Base-by-base conservation (phyloP, 352 stramenopile species). In the Phytophthora macrochlamydospora region DNA sequence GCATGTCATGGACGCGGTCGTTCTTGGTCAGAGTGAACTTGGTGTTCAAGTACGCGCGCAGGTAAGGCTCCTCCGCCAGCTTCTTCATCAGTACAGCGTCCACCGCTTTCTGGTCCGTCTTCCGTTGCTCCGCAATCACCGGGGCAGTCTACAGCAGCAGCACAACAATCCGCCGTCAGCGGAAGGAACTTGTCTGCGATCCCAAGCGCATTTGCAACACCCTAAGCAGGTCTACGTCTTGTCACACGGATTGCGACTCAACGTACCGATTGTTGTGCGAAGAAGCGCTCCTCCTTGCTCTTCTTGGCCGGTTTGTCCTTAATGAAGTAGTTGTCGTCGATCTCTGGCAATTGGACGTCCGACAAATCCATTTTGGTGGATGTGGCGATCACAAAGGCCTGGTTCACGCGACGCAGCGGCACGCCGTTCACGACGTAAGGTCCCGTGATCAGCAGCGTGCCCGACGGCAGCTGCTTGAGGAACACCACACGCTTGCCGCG, bases 401-500 rank as follows among this genome's bases (percentile, higher is more conserved):
- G 97, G 83, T 99, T 99, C 33, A 99, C 94, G 63, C 97, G 94
- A 64, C 97, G 90, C 55, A 99, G 82, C 35, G 97, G 97, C 33
- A 99, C 96, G 71, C 97, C 97, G 84, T 99, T 99, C 59, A 99
- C 88, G 83, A 97, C 97, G 90, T 98, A 99, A 28, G 97, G 97
- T 55, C 97, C 97, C 38, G 94, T 97, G 44, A 99, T 93, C 31
- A 99, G 81, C 18, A 99, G 78, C 50, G 98, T 89, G 68, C 97
- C 97, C 40, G 95, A 99, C 58, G 91, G 83, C 44, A 99, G 85
- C 58, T 97, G 83, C 85, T 99, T 99, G 29, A 99, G 86, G 83
- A 98, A 99, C 32, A 99, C 97, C n/a, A 99, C 97, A 67, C 98
- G 93, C 92, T 99, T 99, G 85, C 98, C 98, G 76, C 94, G 90